Conservation (phyloP, 306 rosid genomes). For the Quillaja saponaria region DNA sequence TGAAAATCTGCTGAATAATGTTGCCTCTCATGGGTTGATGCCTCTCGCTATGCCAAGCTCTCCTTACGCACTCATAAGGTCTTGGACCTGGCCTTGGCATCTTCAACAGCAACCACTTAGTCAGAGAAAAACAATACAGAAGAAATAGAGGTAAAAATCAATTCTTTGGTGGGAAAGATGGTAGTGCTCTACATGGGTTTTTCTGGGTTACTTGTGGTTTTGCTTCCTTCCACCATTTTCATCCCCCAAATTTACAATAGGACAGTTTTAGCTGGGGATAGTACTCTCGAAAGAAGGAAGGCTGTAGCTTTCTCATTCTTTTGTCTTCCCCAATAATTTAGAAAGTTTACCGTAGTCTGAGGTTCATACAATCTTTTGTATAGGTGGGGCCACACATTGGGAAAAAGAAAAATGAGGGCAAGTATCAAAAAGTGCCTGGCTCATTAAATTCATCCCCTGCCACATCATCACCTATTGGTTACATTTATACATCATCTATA, state of each 20-base stretch:
- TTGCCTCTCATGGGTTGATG: conserved; percentile 90
- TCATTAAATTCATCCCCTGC: neutral
- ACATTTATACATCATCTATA: no score
- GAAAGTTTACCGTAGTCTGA: conserved; percentile 43
- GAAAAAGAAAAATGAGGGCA: conserved; percentile 45
- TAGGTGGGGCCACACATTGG: conserved; percentile 30
- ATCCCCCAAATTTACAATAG: conserved; percentile 49
- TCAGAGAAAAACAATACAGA: conserved; percentile 21
- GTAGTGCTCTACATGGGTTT: conserved; percentile 44
- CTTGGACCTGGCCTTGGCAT: conserved; percentile 99
- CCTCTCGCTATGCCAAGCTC: conserved; percentile 99
- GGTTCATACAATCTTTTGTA: conserved; percentile 53
- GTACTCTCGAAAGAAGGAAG: conserved; percentile 36
- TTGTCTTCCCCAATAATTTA: conserved; percentile 56
- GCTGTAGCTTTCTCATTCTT: conserved; percentile 53
- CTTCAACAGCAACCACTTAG: conserved; percentile 34
- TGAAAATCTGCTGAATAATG: conserved; percentile 90
- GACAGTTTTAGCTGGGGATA: conserved; percentile 51
- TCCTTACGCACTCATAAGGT: conserved; percentile 95
- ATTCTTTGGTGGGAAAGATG: neutral
- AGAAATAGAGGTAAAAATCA: neutral
- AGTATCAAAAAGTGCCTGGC: conserved; percentile 52
- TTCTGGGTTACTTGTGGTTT: conserved; percentile 47
- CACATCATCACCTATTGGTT: neutral
- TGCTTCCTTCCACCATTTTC: conserved; percentile 38